Base-by-base conservation (phyloP, 148 eudicot genomes). In the Silene latifolia region DNA sequence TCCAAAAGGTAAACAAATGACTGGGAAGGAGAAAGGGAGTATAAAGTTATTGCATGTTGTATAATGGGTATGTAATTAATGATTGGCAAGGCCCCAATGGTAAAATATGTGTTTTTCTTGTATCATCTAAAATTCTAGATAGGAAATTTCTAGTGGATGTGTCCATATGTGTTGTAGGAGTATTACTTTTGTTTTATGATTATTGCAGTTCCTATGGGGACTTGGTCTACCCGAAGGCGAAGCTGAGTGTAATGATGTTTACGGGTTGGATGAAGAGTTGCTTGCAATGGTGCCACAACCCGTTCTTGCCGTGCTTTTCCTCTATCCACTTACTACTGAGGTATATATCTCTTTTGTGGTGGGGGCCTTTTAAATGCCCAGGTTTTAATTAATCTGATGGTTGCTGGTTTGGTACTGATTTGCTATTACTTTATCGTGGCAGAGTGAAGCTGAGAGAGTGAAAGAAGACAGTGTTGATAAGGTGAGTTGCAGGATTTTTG, bases 231-330 rank as follows among this genome's bases (percentile, higher is more conserved):
- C 85, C 10, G 88, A 83, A 66, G 81, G 83, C 25, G 93, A 89
- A 85, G 96, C 86, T 25, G 98, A 90, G 81, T 95, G 99, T 85
- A 73, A 81, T 76, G 98, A 95, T 87, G 99, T 95, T 20, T 95
- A 92, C 80, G 97, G 97, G 8, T 77, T 95, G 76, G 96, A 95
- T 62, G 92, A 86, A 61, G 99, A 92, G 57, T 81, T 95, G 54
- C 84, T 95, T 57, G 97, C 76, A 79, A 95, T 95, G 93, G 94
- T 95, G 54, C 96, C 97, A 14, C 81, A 90, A 85, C 99, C 96
- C 1, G 97, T 95, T 32, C 91, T 95, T 39, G 99, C 98, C 7
- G 97, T 95, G 71, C 82, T 92, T 77, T 88, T 87, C 67, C 91
- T 95, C 21, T 95, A 90, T 72, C 97, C 99, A 10, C 65, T 95